Conservation (phyloP, 2,329 filamentous ascomycete species). For the Colletotrichum eleusines region DNA sequence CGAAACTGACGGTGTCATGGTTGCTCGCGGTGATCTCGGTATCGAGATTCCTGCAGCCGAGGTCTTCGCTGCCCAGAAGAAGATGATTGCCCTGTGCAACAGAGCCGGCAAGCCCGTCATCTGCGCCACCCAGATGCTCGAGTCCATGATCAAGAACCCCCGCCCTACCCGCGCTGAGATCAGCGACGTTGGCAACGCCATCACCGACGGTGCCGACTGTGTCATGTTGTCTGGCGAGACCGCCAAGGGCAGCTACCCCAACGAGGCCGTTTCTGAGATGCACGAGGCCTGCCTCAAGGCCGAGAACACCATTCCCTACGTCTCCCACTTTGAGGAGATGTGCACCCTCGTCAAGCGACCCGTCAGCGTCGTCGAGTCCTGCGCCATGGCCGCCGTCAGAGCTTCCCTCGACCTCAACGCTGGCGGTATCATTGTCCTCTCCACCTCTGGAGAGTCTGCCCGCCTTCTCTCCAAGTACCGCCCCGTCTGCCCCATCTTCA, state of each 20-base stretch:
- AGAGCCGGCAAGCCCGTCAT: constrained; percentile 98
- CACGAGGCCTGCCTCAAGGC: constrained; percentile 96
- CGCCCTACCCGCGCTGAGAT: constrained; percentile 98
- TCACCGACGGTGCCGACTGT: constrained; percentile 97
- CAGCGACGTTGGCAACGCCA: constrained; percentile 97
- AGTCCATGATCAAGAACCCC: constrained; percentile 99
- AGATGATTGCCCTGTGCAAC: constrained; percentile 99
- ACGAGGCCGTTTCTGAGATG: constrained; percentile 96
- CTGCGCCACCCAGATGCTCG: constrained; percentile 99
- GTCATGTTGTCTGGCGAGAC: constrained; percentile 99
- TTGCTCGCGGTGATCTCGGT: constrained; percentile 96
- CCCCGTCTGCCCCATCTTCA: constrained; percentile 98
- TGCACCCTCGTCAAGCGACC: constrained; percentile 85
- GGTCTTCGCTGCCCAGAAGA: constrained; percentile 99
- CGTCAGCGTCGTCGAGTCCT: constrained; percentile 90
- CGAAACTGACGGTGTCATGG: constrained; percentile 99
- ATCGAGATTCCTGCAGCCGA: constrained; percentile 99
- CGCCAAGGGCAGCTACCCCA: constrained; percentile 95
- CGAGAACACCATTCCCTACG: constrained; percentile 97
- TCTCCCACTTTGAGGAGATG: constrained; percentile 96
- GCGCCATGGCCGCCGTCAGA: constrained; percentile 96
- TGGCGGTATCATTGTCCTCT: constrained; percentile 94
- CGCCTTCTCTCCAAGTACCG: constrained; percentile 98
- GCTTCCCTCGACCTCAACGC: constrained; percentile 96
- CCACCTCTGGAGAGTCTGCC: constrained; percentile 94